These are phyloP conservation scores for Talaromyces nanjingensis DNA, from an alignment of 495 filamentous ascomycete genomes.

Conservation along the genomic window DNA sequence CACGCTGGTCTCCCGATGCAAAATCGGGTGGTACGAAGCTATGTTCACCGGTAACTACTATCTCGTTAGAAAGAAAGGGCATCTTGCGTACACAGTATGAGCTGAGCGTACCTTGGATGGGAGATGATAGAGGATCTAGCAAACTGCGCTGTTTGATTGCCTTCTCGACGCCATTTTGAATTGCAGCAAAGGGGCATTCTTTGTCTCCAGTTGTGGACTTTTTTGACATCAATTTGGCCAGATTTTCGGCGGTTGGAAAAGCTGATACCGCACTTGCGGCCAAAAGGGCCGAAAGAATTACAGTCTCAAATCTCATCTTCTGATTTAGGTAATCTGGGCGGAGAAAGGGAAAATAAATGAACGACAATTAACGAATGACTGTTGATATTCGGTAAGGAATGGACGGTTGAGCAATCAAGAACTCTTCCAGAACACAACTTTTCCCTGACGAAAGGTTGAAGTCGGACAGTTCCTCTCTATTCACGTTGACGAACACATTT, in stretches of 20 bases:
- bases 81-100: background rate
- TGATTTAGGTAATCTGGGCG: background rate
- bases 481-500: too few species aligned
- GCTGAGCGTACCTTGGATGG: conserved; percentile 21
- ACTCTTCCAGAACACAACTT: background rate
- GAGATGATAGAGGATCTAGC: conserved; percentile 18
- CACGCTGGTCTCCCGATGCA: conserved; percentile 31
- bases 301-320: background rate
- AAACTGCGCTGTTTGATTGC: conserved; percentile 22
- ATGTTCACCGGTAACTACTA: conserved; percentile 29
- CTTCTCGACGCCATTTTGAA: background rate
- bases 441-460: background rate
- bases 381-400: background rate
- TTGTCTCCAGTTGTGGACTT: background rate
- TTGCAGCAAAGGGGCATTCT: conserved; percentile 11
- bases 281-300: background rate
- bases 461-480: too few species aligned
- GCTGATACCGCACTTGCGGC: background rate
- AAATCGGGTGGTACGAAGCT: conserved; percentile 31
- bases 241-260: background rate
- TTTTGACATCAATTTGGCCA: background rate
- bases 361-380: background rate
- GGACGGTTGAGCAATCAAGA: background rate
- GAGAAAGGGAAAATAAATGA: background rate
- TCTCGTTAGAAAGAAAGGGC: background rate